These are phyloP conservation scores for Borovskyia barvae DNA, from an alignment of 208 protist species.

Conservation along the genomic window DNA sequence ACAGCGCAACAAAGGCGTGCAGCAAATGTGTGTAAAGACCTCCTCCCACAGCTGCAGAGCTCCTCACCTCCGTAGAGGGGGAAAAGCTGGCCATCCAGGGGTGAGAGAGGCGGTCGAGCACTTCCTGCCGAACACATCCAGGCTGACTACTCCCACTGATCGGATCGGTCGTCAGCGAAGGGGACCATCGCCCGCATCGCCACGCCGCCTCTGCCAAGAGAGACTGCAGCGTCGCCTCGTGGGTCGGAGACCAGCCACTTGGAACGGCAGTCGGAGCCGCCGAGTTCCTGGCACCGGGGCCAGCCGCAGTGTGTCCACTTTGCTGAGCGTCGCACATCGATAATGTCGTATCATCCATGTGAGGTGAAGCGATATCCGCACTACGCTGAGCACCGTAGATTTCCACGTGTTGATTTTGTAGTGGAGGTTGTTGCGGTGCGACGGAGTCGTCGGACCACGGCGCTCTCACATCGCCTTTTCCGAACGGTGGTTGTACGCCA, in stretches of 20 bases:
- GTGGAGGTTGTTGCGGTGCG: background rate
- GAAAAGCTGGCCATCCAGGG: background rate
- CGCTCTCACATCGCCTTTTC: too few relatives aligned
- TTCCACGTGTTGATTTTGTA: background rate
- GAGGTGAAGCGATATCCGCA: too few relatives aligned
- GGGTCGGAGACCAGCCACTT: background rate
- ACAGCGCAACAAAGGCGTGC: conserved; percentile 20
- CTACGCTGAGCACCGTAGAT: background rate
- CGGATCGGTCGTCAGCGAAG: background rate
- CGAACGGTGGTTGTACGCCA: conserved; percentile 1
- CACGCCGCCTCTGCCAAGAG: conserved; percentile 51
- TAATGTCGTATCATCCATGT: too few relatives aligned
- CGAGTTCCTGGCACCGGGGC: too few relatives aligned
- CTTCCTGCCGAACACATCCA: conserved; percentile 1
- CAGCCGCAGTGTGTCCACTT: too few relatives aligned
- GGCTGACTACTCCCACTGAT: background rate
- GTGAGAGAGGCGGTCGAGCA: background rate
- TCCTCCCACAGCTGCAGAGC: background rate
- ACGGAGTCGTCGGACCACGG: too few relatives aligned
- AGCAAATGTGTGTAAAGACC: conserved; percentile 24
- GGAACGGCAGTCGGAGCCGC: background rate
- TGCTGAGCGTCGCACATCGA: too few relatives aligned
- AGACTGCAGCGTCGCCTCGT: conserved; percentile 22
- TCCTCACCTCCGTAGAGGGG: background rate
- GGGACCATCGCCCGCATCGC: conserved; percentile 40